A percentile compares a stretch with the other conserved stretches of the same genome.
Evolutionary conservation across 2,329 filamentous ascomycete species (phyloP).

Genomic region (Xylariales sp.): DNA sequence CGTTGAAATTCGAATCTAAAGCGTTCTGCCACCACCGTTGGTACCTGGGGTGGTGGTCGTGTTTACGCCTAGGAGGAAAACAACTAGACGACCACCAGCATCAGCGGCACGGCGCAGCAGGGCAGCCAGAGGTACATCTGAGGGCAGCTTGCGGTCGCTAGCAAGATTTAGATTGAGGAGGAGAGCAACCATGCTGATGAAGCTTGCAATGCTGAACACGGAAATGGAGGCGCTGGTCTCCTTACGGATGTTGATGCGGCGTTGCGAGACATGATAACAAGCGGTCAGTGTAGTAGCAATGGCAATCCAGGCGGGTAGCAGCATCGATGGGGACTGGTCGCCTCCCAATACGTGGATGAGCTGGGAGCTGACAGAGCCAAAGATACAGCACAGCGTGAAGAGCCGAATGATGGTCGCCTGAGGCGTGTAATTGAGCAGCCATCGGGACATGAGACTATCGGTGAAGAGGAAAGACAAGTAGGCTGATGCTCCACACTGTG

Average conservation of each 20-base stretch:
- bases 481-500: slow-evolving; percentile 68
- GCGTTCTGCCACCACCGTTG: too few relatives aligned
- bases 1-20: too few relatives aligned
- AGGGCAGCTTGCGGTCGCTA: slow-evolving; percentile 52
- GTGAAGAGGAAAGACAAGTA: slow-evolving; percentile 81
- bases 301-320: slow-evolving; percentile 73
- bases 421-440: slow-evolving; percentile 81
- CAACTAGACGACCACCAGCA: slow-evolving; percentile 7
- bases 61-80: slow-evolving; percentile 7
- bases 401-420: slow-evolving; percentile 77
- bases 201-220: slow-evolving; percentile 72
- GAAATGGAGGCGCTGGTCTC: slow-evolving; percentile 75
- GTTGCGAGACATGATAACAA: slow-evolving; percentile 72
- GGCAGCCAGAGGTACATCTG: slow-evolving; percentile 52
- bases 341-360: slow-evolving; percentile 67
- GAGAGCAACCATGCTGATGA: slow-evolving; percentile 68
- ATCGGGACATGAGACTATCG: slow-evolving; percentile 80
- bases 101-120: slow-evolving; percentile 18
- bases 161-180: slow-evolving; percentile 60
- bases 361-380: slow-evolving; percentile 71
- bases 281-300: slow-evolving; percentile 72
- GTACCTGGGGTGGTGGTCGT: too few relatives aligned
- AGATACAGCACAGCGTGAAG: slow-evolving; percentile 68
- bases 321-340: slow-evolving; percentile 63
- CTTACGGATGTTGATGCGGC: slow-evolving; percentile 74